Evolutionary conservation across 2,329 filamentous ascomycete species (phyloP).

Genomic region (Fusarium hostae): DNA sequence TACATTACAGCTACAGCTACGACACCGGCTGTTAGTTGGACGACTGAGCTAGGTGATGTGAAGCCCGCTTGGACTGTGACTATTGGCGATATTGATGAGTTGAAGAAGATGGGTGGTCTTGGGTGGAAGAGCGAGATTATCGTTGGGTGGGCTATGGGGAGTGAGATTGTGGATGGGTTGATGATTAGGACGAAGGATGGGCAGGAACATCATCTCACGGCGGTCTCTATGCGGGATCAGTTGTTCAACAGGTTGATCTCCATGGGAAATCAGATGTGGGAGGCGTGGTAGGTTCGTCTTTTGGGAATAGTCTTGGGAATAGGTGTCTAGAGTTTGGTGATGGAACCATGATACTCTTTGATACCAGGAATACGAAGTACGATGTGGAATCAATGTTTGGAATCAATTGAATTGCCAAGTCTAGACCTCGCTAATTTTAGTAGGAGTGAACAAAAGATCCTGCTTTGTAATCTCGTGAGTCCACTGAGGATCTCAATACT

Average conservation of each 20-base stretch:
- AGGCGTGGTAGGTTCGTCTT: slow-evolving; percentile 66
- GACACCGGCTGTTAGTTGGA: slow-evolving; percentile 74
- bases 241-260: slow-evolving; percentile 82
- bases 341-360: neutral
- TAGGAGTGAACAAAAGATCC: neutral
- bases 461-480: slow-evolving; percentile 16
- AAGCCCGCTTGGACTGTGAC: slow-evolving; percentile 76
- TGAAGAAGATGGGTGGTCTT: slow-evolving; percentile 83
- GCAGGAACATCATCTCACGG: slow-evolving; percentile 71
- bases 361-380: slow-evolving; percentile 15
- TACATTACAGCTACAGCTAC: slow-evolving; percentile 76
- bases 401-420: neutral
- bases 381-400: slow-evolving; percentile 19
- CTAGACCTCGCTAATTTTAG: neutral
- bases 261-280: slow-evolving; percentile 86
- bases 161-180: slow-evolving; percentile 80
- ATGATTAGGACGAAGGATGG: slow-evolving; percentile 71
- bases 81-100: slow-evolving; percentile 75
- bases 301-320: neutral
- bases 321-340: slow-evolving; percentile 18
- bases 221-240: slow-evolving; percentile 77
- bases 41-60: slow-evolving; percentile 63
- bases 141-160: slow-evolving; percentile 80
- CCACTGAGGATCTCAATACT: neutral
- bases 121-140: slow-evolving; percentile 88